phyloP scores from a whole-genome alignment of 768 basidiomycete genomes.

The Leccinellum albellum region DNA sequence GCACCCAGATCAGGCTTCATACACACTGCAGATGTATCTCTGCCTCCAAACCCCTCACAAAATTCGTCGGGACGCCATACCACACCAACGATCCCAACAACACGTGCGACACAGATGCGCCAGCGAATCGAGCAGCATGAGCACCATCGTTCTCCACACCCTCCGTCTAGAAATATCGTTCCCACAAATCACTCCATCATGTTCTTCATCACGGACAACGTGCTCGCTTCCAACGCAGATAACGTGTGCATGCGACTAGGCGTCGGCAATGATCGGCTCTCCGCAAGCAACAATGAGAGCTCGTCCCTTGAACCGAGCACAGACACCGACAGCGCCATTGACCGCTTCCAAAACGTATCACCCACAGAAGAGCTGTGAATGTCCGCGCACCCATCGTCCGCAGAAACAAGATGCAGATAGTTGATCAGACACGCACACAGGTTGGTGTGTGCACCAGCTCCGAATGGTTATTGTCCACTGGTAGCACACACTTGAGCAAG shows the following conservation, averaged over 20 bases:
- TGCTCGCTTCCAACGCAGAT: slow-evolving; percentile 49
- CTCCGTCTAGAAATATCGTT: slow-evolving; percentile 84
- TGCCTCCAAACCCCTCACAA: slow-evolving; percentile 77
- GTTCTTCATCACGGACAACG: slow-evolving; percentile 61
- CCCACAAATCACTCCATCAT: slow-evolving; percentile 69
- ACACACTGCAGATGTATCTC: slow-evolving; percentile 59
- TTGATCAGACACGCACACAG: slow-evolving; percentile 88
- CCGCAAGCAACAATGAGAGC: slow-evolving; percentile 32
- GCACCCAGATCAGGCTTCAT: slow-evolving; percentile 88
- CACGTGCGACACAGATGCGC: slow-evolving; percentile 62
- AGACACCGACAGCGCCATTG: slow-evolving; percentile 34
- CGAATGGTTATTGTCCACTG: slow-evolving; percentile 69
- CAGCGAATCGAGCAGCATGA: slow-evolving; percentile 82
- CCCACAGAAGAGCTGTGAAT: slow-evolving; percentile 9
- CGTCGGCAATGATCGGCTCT: slow-evolving; percentile 31
- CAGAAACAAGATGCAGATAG: slow-evolving; percentile 65
- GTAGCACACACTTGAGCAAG: slow-evolving; percentile 71
- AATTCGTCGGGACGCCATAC: slow-evolving; percentile 80
- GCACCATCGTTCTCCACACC: too few relatives aligned
- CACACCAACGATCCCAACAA: slow-evolving; percentile 57
- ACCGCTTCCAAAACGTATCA: slow-evolving; percentile 23
- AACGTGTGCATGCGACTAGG: too few relatives aligned
- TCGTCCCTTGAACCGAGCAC: slow-evolving; percentile 38
- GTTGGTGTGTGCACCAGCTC: slow-evolving; percentile 93
- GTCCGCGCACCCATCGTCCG: slow-evolving; percentile 14